Evolutionary conservation across 106 monocot species (phyloP).

Genomic region (Hemerocallis citrina): DNA sequence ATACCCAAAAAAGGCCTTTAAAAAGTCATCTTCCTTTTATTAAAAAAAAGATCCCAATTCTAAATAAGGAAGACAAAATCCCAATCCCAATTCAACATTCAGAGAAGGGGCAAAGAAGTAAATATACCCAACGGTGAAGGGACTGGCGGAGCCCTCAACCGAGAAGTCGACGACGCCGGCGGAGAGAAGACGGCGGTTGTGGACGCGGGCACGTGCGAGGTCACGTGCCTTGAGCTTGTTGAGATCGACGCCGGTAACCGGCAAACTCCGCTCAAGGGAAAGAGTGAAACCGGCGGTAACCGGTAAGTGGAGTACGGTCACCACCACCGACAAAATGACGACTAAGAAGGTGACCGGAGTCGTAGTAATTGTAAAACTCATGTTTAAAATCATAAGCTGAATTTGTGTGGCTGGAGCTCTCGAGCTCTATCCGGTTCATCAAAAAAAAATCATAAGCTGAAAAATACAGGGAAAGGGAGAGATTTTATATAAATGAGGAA

Average conservation of each 20-base stretch:
- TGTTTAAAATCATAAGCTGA: too few relatives aligned
- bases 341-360: background rate
- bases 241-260: constrained; percentile 20
- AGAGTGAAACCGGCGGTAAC: background rate
- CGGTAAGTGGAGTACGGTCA: background rate
- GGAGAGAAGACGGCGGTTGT: constrained; percentile 30
- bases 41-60: too few relatives aligned
- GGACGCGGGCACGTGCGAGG: constrained; percentile 34
- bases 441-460: too few relatives aligned
- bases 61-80: too few relatives aligned
- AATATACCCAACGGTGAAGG: constrained; percentile 80
- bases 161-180: constrained; percentile 73
- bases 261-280: constrained; percentile 61
- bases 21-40: too few relatives aligned
- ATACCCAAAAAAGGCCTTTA: too few relatives aligned
- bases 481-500: too few relatives aligned
- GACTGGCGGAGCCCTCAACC: constrained; percentile 71
- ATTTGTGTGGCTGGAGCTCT: too few relatives aligned
- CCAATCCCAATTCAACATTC: background rate
- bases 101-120: background rate
- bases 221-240: constrained; percentile 28
- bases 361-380: too few relatives aligned
- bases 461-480: too few relatives aligned
- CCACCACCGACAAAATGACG: background rate
- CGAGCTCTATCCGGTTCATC: too few relatives aligned